phyloP scores from a whole-genome alignment of 169 alveolate genomes.

The Eimeria tenella region DNA sequence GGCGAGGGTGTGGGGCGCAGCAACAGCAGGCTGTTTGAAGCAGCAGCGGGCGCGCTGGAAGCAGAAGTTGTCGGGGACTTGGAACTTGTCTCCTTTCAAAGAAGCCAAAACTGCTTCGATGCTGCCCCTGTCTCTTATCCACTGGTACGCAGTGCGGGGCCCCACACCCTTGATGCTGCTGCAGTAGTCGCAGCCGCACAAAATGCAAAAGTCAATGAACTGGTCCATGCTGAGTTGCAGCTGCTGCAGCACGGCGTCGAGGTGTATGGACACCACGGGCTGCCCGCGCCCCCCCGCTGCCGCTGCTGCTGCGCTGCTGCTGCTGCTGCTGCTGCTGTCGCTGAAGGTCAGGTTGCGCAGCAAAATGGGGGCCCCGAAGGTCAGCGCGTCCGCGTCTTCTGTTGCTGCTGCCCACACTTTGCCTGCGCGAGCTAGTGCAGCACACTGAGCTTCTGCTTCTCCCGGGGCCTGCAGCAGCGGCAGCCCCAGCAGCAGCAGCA shows the following conservation, averaged over 20 bases:
- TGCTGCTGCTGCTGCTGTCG: constrained; percentile 18
- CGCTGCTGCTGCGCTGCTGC: neutral
- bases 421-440: constrained; percentile 93
- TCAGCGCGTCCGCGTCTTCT: constrained; percentile 98
- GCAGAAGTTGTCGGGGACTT: constrained; percentile 84
- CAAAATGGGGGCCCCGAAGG: constrained; percentile 94
- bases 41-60: constrained; percentile 87
- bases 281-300: constrained; percentile 68
- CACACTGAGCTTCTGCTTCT: constrained; percentile 99
- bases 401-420: constrained; percentile 96
- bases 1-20: constrained; percentile 56
- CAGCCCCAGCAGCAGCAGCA: constrained; percentile 93
- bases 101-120: constrained; percentile 92
- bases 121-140: constrained; percentile 91
- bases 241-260: constrained; percentile 87
- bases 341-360: constrained; percentile 79
- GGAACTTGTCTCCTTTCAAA: constrained; percentile 85
- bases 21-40: constrained; percentile 84
- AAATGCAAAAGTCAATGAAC: constrained; percentile 97
- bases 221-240: constrained; percentile 92
- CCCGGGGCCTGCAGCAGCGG: constrained; percentile 97
- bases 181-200: constrained; percentile 99
- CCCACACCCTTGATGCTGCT: constrained; percentile 95
- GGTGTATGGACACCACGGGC: constrained; percentile 84
- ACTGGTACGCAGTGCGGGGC: constrained; percentile 96